phyloP scores from a whole-genome alignment of 176 grass and related monocot species.

The Pontederia crassipes region DNA sequence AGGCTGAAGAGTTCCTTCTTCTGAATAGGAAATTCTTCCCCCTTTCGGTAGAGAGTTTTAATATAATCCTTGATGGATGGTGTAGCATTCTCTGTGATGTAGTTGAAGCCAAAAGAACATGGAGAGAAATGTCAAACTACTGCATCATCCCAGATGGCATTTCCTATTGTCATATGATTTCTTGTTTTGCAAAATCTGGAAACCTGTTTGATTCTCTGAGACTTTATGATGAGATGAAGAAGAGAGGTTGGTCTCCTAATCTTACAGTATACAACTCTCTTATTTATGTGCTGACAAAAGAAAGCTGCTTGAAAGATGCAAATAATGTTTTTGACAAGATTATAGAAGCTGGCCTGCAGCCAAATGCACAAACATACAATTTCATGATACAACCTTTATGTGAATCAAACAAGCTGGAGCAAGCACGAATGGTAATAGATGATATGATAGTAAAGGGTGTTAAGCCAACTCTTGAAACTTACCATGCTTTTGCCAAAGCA shows the following conservation, averaged over 20 bases:
- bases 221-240: constrained; percentile 95
- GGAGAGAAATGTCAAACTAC: constrained; percentile 87
- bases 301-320: constrained; percentile 85
- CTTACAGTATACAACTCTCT: constrained; percentile 78
- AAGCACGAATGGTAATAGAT: constrained; percentile 51
- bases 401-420: constrained; percentile 58
- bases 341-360: constrained; percentile 45
- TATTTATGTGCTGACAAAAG: constrained; percentile 64
- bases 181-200: constrained; percentile 78
- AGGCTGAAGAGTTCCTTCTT: constrained; percentile 83
- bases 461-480: constrained; percentile 49
- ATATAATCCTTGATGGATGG: constrained; percentile 78
- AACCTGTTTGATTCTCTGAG: constrained; percentile 90
- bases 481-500: constrained; percentile 57
- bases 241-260: constrained; percentile 57
- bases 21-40: constrained; percentile 57
- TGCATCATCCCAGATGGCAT: constrained; percentile 63
- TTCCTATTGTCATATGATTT: constrained; percentile 74
- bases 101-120: constrained; percentile 77
- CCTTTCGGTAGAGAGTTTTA: constrained; percentile 67
- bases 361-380: constrained; percentile 70
- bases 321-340: constrained; percentile 78
- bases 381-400: constrained; percentile 72
- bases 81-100: constrained; percentile 65
- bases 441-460: constrained; percentile 57